Conservation (phyloP, 1,284 basidiomycete genomes). For the Pseudozyma sp. region DNA sequence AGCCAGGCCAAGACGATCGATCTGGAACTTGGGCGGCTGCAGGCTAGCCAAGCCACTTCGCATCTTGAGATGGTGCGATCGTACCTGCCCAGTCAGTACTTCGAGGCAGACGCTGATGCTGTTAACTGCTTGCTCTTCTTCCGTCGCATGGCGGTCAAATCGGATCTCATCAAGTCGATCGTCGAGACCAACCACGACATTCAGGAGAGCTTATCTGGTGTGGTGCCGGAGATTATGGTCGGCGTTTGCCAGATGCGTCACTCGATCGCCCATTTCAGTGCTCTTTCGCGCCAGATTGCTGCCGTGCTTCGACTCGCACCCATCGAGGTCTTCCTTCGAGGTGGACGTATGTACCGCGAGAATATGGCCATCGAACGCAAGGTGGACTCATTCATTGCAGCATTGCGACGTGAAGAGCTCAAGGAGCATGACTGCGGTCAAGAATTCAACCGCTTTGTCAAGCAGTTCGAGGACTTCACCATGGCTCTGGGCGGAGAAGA, state of each 20-base stretch:
- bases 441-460: constrained; percentile 77
- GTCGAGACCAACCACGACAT: constrained; percentile 63
- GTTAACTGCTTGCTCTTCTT: constrained; percentile 63
- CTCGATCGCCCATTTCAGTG: constrained; percentile 62
- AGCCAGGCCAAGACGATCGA: constrained; percentile 65
- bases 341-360: constrained; percentile 85
- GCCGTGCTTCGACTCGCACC: constrained; percentile 61
- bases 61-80: constrained; percentile 61
- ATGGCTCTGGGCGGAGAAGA: constrained; percentile 74
- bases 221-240: constrained; percentile 59
- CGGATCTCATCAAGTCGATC: constrained; percentile 61
- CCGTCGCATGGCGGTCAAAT: constrained; percentile 63
- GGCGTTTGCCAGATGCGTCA: constrained; percentile 63
- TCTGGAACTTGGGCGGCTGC: constrained; percentile 59
- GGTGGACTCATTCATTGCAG: constrained; percentile 88
- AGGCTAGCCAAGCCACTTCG: constrained; percentile 51
- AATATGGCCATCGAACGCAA: constrained; percentile 84
- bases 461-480: constrained; percentile 61
- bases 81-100: constrained; percentile 62
- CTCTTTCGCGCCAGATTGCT: constrained; percentile 60
- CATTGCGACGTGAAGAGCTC: constrained; percentile 86
- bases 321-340: constrained; percentile 57
- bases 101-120: constrained; percentile 61
- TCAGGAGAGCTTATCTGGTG: constrained; percentile 48
- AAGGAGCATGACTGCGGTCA: constrained; percentile 89